Evolutionary conservation across 805 yeast species (phyloP), one percentile per base, ranked within the genome.

Genomic region (Pichia paraexigua): DNA sequence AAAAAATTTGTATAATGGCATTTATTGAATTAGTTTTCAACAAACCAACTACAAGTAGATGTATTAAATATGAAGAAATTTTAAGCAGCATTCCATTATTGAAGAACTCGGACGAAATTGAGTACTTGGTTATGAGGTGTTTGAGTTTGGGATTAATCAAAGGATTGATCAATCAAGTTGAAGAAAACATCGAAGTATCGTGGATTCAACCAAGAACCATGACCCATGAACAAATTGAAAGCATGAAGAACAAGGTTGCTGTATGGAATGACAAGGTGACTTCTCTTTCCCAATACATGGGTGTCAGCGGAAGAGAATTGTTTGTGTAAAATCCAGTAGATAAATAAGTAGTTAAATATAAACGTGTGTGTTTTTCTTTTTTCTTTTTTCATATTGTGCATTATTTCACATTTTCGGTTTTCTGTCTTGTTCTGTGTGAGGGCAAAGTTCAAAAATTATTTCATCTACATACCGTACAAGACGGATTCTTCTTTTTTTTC

Each of bases 191-290:
- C 51, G 82, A 85, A 35, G 82, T 94, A 46, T 82, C 86, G 27
- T 94, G 99, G 99, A 84, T 92, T 55, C 98, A 94, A 74, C 98
- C 99, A 53, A 78, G 98, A 62, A 87, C 90, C 50, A 84, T 94
- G 77, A 88, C 88, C 62, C 75, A 74, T 56, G 79, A 79, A 43
- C 99, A 94, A 73, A 85, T 92, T 53, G 78, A 75, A 52, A 75
- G 76, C 43, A 88, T 94, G 86, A 81, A 82, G 57, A 74, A 76
- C 48, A 85, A 87, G 60, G 77, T 94, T 63, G 74, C 74, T 27
- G 75, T 74, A 48, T 94, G 99, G 99, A 84, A 86, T 59, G 66
- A 68, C 50, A 83, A 83, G 59, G 97, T 92, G 25, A 75, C 76
- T 40, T 73, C 74, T 35, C 75, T 94, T 58, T 85, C 80, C 47